Evolutionary conservation across 805 yeast species (phyloP), one percentile per base, ranked within the genome.

Genomic region (Naumovozyma dairenensis): DNA sequence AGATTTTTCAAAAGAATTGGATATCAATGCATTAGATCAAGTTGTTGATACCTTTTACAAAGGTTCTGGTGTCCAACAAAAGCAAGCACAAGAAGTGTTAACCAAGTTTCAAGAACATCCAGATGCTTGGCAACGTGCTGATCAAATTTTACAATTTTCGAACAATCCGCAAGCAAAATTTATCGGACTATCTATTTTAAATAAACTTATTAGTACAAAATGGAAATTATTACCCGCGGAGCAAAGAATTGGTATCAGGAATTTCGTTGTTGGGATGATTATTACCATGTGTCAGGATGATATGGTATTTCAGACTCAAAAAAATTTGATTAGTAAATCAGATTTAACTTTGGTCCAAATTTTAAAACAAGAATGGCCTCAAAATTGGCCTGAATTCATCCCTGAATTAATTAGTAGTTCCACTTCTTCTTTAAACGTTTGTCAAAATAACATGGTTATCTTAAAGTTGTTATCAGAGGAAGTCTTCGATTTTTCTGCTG

Each of bases 351-450:
- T 92, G 50, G 98, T 92, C 24, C 93, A 87, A 53, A 79, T 92
- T 33, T 73, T 92, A 52, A 92, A 92, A 53, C 97, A 92, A 62
- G 99, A 92, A 57, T 92, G 99, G 99, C 99, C 99, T 21, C 84
- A 79, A 48, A 82, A 87, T 57, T 92, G 99, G 99, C 97, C 97
- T 14, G 82, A 80, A 49, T 92, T 92, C 51, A 81, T 92, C 32
- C 95, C 96, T 13, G 98, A 92, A 57, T 73, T 92, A 36, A 92
- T 89, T 30, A 73, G 71, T 39, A 79, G 94, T 43, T 78, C 93
- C 29, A 74, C 84, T 43, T 75, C 89, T 10, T 79, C 92, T 16
- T 75, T 82, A 58, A 89, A 86, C 51, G 96, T 92, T 33, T 92
- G 98, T 65, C 98, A 92, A 60, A 92, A 92, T 64, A 92, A 92